phyloP scores from a whole-genome alignment of 192 early-diverging fungal genomes.

The Entomortierella lignicola region DNA sequence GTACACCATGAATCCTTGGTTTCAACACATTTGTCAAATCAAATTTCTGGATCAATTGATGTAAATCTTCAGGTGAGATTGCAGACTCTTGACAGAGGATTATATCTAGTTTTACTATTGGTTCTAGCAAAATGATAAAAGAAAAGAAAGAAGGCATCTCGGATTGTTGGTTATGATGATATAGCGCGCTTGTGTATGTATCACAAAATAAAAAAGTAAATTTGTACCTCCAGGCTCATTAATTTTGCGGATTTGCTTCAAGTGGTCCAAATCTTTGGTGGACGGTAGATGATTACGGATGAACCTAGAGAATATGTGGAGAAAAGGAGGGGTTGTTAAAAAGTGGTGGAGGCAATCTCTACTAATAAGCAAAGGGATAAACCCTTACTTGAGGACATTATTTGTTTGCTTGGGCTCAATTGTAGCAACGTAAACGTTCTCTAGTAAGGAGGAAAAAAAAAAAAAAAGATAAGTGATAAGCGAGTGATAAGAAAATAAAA shows the following conservation, averaged over 20 bases:
- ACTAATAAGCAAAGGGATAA: not conserved
- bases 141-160: not conserved
- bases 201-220: too few relatives aligned
- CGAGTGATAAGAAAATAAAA: too few relatives aligned
- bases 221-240: conserved; percentile 15
- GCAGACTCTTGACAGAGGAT: conserved; percentile 50
- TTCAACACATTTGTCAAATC: conserved; percentile 37
- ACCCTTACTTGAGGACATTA: conserved; percentile 38
- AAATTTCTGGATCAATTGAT: conserved; percentile 23
- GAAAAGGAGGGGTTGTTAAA: conserved; percentile 3
- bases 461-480: not conserved
- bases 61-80: conserved; percentile 30
- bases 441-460: conserved; percentile 19
- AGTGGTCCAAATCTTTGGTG: conserved; percentile 54
- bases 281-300: conserved; percentile 55
- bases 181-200: too few relatives aligned
- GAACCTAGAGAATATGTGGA: conserved; percentile 48
- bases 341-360: not conserved
- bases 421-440: conserved; percentile 36
- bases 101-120: conserved; percentile 40
- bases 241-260: conserved; percentile 57
- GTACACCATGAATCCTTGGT: conserved; percentile 59
- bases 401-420: conserved; percentile 45
- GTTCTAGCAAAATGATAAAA: not conserved
- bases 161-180: too few relatives aligned